phyloP scores from a whole-genome alignment of 805 yeast genomes.

The Tetrapisispora pingtungensis region DNA sequence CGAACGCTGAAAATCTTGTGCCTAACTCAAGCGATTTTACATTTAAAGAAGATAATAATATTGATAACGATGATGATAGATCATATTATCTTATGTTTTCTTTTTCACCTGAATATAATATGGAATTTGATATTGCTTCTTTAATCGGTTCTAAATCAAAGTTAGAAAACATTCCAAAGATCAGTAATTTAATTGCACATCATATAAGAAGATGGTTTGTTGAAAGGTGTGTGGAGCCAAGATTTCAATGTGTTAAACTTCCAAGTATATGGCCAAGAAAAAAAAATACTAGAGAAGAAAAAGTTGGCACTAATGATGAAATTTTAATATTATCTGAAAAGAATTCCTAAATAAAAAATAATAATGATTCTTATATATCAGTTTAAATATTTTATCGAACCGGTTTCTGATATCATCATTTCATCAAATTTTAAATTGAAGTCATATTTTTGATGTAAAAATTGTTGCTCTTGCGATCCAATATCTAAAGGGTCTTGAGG shows the following conservation, averaged over 20 bases:
- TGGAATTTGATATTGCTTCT: constrained; percentile 83
- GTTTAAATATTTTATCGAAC: neutral
- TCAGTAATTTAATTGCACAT: constrained; percentile 73
- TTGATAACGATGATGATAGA: constrained; percentile 12
- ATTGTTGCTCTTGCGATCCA: constrained; percentile 16
- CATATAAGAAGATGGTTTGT: constrained; percentile 80
- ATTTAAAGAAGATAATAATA: constrained; percentile 2
- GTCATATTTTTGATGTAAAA: constrained; percentile 10
- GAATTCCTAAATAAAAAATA: neutral
- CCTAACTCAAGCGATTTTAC: constrained; percentile 3
- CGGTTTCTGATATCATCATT: constrained; percentile 5
- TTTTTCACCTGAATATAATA: constrained; percentile 80
- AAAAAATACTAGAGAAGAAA: constrained; percentile 41
- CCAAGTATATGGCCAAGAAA: constrained; percentile 84
- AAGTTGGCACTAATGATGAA: constrained; percentile 9
- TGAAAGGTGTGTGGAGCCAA: constrained; percentile 88
- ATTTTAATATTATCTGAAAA: constrained; percentile 2
- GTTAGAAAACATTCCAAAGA: constrained; percentile 85
- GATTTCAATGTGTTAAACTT: constrained; percentile 72
- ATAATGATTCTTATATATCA: neutral
- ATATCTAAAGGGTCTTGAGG: constrained; percentile 34
- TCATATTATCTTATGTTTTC: constrained; percentile 79
- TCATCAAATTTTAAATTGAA: constrained; percentile 7
- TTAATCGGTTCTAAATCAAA: constrained; percentile 88
- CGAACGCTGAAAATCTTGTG: constrained; percentile 30